Conservation (phyloP, 2,329 filamentous ascomycete genomes). For the Pestalotiopsis sp. region DNA sequence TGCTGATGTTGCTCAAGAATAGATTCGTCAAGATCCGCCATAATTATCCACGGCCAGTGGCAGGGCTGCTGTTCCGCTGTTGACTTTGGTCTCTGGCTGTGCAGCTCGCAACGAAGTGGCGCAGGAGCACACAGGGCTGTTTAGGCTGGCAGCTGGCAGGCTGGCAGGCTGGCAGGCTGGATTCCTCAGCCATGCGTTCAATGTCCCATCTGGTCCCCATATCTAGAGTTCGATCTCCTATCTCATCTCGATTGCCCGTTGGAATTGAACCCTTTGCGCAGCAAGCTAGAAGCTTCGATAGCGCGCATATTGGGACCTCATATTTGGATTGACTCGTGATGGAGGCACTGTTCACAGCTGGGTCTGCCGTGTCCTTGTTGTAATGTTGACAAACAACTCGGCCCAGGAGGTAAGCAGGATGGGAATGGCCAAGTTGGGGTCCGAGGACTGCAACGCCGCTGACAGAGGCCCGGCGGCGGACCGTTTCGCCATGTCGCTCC, state of each 20-base stretch:
- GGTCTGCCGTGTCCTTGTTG: not conserved
- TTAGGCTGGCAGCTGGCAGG: not conserved
- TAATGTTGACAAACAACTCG: not conserved
- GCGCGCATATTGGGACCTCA: not conserved
- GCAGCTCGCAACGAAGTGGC: not conserved
- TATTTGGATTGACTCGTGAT: not conserved
- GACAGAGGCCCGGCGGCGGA: not conserved
- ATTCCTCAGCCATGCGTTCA: not conserved
- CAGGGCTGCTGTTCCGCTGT: not conserved
- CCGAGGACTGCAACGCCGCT: constrained; percentile 2
- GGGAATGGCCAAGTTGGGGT: not conserved
- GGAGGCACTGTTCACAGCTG: not conserved
- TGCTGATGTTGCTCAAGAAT: not conserved
- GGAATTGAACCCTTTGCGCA: not conserved
- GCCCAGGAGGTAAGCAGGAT: not conserved
- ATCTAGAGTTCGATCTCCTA: not conserved
- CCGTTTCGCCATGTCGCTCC: constrained; percentile 1
- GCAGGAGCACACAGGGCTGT: not conserved
- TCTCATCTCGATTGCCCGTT: not conserved
- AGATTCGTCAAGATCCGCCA: not conserved
- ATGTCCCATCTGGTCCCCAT: not conserved
- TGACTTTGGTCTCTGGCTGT: not conserved
- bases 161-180: too few species aligned
- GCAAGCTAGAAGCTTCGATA: not conserved
- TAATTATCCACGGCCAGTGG: not conserved